Percentiles rank a stretch among this genome's conserved stretches.
Conservation (phyloP, 2,329 filamentous ascomycete genomes). For the Aureobasidium namibiae region DNA sequence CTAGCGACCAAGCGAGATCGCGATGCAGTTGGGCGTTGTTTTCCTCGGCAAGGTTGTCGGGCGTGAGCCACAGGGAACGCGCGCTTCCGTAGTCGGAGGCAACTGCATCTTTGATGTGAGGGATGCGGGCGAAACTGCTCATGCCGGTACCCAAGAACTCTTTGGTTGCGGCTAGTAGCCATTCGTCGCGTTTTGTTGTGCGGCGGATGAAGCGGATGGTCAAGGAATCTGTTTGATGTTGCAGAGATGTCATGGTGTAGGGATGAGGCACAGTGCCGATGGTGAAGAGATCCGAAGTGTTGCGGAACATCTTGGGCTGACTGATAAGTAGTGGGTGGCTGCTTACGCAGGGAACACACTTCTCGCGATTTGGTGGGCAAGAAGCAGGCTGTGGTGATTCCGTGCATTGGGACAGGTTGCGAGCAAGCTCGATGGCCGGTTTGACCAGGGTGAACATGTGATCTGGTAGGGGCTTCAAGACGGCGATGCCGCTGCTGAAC, state of each 20-base stretch:
- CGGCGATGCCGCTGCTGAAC: constrained; percentile 67
- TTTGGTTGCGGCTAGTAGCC: constrained; percentile 65
- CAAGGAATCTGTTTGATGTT: constrained; percentile 39
- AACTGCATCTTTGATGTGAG: constrained; percentile 73
- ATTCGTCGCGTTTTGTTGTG: constrained; percentile 64
- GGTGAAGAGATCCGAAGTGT: constrained; percentile 64
- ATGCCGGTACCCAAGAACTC: constrained; percentile 57
- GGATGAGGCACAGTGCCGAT: constrained; percentile 88
- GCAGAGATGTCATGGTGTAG: constrained; percentile 68
- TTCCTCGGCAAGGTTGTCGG: constrained; percentile 38
- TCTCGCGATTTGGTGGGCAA: constrained; percentile 73
- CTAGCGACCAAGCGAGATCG: constrained; percentile 77
- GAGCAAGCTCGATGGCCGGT: constrained; percentile 63
- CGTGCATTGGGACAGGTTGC: constrained; percentile 67
- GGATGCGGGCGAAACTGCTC: constrained; percentile 56
- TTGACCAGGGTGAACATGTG: constrained; percentile 66
- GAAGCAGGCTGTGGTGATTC: constrained; percentile 63
- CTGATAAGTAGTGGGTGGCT: constrained; percentile 57
- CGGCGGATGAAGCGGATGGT: constrained; percentile 40
- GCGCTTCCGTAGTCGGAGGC: constrained; percentile 57
- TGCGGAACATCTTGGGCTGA: constrained; percentile 61
- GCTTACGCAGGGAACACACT: constrained; percentile 66
- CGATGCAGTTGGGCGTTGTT: constrained; percentile 20
- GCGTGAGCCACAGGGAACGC: constrained; percentile 72
- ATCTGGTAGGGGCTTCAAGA: constrained; percentile 70